Conservation (phyloP, 768 basidiomycete genomes). For the Collybia sp. region DNA sequence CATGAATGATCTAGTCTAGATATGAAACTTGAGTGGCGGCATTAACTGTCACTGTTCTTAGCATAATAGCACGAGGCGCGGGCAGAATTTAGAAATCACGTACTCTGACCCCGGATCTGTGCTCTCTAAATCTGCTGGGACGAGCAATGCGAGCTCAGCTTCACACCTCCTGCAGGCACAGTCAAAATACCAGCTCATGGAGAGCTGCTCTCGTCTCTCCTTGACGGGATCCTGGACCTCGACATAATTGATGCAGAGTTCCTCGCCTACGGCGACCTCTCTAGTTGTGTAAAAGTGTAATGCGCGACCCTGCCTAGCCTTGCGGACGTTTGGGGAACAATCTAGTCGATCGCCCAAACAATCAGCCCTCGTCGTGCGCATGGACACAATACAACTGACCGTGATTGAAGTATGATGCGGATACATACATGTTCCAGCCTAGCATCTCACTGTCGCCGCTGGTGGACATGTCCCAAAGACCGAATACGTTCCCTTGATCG, state of each 20-base stretch:
- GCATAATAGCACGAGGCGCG: too few species aligned
- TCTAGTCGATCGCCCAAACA: conserved; percentile 24
- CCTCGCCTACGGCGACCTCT: conserved; percentile 42
- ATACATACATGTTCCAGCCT: conserved; percentile 59
- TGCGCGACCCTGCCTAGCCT: conserved; percentile 35
- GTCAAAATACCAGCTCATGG: conserved; percentile 52
- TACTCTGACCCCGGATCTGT: too few species aligned
- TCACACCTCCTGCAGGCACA: conserved; percentile 46
- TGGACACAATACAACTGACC: conserved; percentile 26
- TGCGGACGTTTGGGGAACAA: conserved; percentile 49
- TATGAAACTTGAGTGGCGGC: too few species aligned
- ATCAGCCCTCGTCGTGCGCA: background rate
- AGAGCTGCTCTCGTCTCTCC: conserved; percentile 35
- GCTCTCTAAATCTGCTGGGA: too few species aligned
- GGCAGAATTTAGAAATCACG: too few species aligned
- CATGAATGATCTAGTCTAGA: too few species aligned
- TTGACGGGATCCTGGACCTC: conserved; percentile 28
- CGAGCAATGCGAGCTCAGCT: conserved; percentile 15
- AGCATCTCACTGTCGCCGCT: conserved; percentile 53
- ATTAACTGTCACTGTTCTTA: too few species aligned
- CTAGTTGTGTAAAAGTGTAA: conserved; percentile 43
- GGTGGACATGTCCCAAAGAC: conserved; percentile 55
- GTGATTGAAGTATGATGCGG: conserved; percentile 68
- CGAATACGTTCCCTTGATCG: conserved; percentile 65
- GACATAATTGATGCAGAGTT: conserved; percentile 57